These are phyloP conservation scores for Tricholoma hemisulphureum DNA, from an alignment of 768 basidiomycete species.

Conservation along the genomic window DNA sequence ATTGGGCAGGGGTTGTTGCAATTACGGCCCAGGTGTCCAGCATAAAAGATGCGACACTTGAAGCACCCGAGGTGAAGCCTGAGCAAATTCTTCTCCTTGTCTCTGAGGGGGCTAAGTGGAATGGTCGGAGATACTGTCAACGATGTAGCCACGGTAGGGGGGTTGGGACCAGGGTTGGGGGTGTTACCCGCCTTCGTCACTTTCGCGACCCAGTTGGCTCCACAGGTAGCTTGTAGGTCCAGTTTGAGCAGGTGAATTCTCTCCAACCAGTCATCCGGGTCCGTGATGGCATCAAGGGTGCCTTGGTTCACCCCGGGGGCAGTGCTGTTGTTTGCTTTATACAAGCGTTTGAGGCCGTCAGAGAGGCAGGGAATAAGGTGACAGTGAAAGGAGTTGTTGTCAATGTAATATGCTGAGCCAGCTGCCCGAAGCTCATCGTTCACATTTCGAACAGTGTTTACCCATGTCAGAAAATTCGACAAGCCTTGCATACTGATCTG, in stretches of 20 bases:
- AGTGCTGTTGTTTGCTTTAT: not conserved
- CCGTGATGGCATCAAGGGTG: not conserved
- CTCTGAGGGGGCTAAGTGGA: not conserved
- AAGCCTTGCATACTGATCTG: not conserved
- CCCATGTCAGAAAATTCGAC: not conserved
- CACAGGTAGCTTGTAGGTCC: not conserved
- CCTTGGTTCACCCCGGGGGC: not conserved
- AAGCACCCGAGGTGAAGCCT: too few species aligned
- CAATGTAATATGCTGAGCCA: too few species aligned
- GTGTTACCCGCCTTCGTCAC: not conserved
- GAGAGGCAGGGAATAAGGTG: not conserved
- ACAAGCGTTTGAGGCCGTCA: too few species aligned
- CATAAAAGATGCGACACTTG: too few species aligned
- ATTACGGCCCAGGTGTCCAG: not conserved
- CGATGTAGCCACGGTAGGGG: not conserved
- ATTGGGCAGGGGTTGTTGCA: not conserved
- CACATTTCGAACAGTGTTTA: not conserved
- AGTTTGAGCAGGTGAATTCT: too few species aligned
- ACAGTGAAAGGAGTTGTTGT: too few species aligned
- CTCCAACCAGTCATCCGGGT: not conserved
- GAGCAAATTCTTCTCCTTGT: too few species aligned
- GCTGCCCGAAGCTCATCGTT: not conserved
- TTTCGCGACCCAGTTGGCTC: not conserved
- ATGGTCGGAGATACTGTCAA: not conserved
- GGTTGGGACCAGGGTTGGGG: not conserved